Base-by-base conservation (phyloP, 371 early-diverging fungal genomes). In the Apophysomyces elegans region DNA sequence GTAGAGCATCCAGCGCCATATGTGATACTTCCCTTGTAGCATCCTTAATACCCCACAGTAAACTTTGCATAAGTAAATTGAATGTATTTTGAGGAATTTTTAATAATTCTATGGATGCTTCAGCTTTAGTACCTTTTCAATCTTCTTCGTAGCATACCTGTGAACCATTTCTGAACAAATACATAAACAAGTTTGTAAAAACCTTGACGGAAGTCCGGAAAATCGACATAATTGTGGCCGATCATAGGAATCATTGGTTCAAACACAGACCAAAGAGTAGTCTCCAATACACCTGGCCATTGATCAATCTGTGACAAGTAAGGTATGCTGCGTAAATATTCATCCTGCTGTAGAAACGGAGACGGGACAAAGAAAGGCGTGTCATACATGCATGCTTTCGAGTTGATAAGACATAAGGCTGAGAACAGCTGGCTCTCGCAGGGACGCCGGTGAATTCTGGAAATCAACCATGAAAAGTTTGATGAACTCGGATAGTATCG, bases 1-100 rank as follows among this genome's bases (percentile, higher is more conserved):
- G 73, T 59, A 91, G 87, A 50, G 95, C 95, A 36, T 76, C 79
- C 54, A 97, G 83, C 1, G 95, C 95, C 37, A 86, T 79, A 59
- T 98, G 96, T 59, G 95, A 89, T 62, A 99, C 93, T 62, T 96
- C 97, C 50, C 94, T 87, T 84, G 89, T 86, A 0, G 96, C 93
- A 78, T 99, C 98, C 80, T 97, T 97, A 74, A 96, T 93, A 5
- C 91, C 96, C 97, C 97, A 98, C 38, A 97, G 89, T 38, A 97
- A 86, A 65, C 92, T 90, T 84, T 95, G 92, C 61, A 92, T 79
- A 63, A 95, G 74, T 8, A 95, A 78, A 59, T 90, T 86, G 75
- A 97, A 91, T 66, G 90, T 85, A n/a, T 68, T 62, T 9, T 85
- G 79, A 21, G 91, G 89, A 37, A 95, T 76, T 43, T 76, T 79